Percentiles rank a stretch among this genome's conserved stretches.
These are phyloP conservation scores for Penicillium occitanis DNA, from an alignment of 2,329 filamentous ascomycete species.

Conservation along the genomic window DNA sequence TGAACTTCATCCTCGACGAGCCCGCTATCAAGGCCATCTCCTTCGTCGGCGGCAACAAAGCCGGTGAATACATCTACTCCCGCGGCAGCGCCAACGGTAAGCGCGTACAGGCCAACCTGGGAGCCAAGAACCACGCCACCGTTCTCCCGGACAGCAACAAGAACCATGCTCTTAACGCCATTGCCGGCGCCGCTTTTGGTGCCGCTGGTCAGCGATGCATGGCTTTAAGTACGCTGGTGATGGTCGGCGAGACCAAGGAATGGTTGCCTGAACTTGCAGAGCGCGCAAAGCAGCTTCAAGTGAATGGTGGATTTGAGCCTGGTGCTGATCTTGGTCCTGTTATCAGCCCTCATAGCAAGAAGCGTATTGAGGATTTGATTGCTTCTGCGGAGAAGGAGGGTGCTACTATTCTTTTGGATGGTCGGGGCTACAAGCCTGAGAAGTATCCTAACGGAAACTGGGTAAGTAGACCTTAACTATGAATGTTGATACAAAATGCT, in stretches of 20 bases:
- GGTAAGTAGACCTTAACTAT: constrained; percentile 39
- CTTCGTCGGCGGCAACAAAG: constrained; percentile 65
- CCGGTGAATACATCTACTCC: constrained; percentile 65
- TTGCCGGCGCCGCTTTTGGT: constrained; percentile 64
- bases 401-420: constrained; percentile 61
- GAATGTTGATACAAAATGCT: constrained; percentile 35
- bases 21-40: constrained; percentile 65
- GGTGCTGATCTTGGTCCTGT: constrained; percentile 62
- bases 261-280: constrained; percentile 64
- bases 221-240: constrained; percentile 63
- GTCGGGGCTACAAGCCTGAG: constrained; percentile 57
- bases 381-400: constrained; percentile 61
- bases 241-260: constrained; percentile 62
- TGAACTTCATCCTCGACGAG: constrained; percentile 66
- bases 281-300: constrained; percentile 58
- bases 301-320: constrained; percentile 62
- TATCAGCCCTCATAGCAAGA: constrained; percentile 59
- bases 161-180: constrained; percentile 65
- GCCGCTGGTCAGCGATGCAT: constrained; percentile 67
- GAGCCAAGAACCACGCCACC: constrained; percentile 67
- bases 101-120: constrained; percentile 65
- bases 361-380: constrained; percentile 60
- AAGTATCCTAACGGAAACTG: constrained; percentile 65
- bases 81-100: constrained; percentile 63
- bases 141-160: constrained; percentile 66